Conservation (phyloP, 495 filamentous ascomycete species). For the Penicilliopsis zonata region DNA sequence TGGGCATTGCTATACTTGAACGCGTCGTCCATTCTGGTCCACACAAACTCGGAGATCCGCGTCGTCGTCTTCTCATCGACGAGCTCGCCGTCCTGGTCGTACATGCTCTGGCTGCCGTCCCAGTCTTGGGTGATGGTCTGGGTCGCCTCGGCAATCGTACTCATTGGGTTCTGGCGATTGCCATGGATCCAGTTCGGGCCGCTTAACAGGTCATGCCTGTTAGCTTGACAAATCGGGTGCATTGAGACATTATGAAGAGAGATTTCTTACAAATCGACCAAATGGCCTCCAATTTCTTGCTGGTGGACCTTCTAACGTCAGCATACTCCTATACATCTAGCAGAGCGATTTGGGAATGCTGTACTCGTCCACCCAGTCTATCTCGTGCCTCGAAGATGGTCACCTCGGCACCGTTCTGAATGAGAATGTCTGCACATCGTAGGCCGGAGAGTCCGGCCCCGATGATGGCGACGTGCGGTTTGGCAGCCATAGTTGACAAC, state of each 20-base stretch:
- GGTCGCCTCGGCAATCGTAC: slow-evolving; percentile 60
- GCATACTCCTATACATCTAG: slow-evolving; percentile 1
- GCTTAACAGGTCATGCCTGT: slow-evolving; percentile 20
- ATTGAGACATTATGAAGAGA: too few relatives aligned
- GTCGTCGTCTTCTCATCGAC: slow-evolving; percentile 40
- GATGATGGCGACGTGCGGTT: slow-evolving; percentile 56
- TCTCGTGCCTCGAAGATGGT: slow-evolving; percentile 79
- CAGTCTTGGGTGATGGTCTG: slow-evolving; percentile 43
- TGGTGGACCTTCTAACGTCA: slow-evolving; percentile 24
- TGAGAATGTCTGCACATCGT: slow-evolving; percentile 70
- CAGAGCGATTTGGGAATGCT: too few relatives aligned
- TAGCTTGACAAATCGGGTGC: neutral
- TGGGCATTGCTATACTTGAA: slow-evolving; percentile 68
- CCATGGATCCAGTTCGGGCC: slow-evolving; percentile 97
- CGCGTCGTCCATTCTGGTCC: slow-evolving; percentile 67
- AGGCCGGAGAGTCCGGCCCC: slow-evolving; percentile 85
- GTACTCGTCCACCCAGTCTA: slow-evolving; percentile 72
- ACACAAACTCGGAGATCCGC: slow-evolving; percentile 51
- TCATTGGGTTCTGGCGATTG: slow-evolving; percentile 71
- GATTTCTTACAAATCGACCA: slow-evolving; percentile 37
- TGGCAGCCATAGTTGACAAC: slow-evolving; percentile 15
- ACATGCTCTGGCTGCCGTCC: slow-evolving; percentile 42
- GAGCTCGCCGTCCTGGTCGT: slow-evolving; percentile 49
- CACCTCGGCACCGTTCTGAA: slow-evolving; percentile 66
- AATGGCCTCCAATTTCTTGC: slow-evolving; percentile 22